Evolutionary conservation across 768 basidiomycete species (phyloP), one percentile per base, ranked within the genome.

Genomic region (Russula sp.): DNA sequence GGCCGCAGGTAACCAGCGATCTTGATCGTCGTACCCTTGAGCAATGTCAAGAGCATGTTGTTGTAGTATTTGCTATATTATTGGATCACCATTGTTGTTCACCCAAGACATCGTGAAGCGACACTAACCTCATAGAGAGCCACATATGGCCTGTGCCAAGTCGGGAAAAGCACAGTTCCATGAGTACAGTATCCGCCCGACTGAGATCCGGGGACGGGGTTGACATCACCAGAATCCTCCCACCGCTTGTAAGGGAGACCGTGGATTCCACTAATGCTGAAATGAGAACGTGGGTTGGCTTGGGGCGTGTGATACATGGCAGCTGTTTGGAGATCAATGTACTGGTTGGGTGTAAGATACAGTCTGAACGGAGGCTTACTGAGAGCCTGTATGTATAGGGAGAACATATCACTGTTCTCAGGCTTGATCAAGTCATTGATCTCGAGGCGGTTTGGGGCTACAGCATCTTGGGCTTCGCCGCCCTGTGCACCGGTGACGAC

Each of bases 121-220:
- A 8, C 18, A 36, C 41, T 13, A n/a, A 58, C 54, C 48, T 56
- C 56, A 20, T 50, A 62, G 6, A 58, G 49, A 14, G 43, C 41
- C n/a, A 62, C 48, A 35, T 58, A 52, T 1, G 81, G 80, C 52
- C 82, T 70, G 63, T 84, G 82, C 78, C 79, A 83, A 7, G 79
- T 81, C 10, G 80, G 81, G 72, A 83, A 83, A 7, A 82, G 69
- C 9, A 77, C 72, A 1, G 76, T 77, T 29, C 78, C 79, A 66
- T 84, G 83, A 18, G 75, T 76, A 66, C 82, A 83, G 64, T 83
- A 83, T 3, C 81, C 82, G 18, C 72, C 72, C 71, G 72, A 76
- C 3, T 61, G 59, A 7, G 68, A 60, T 1, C 62, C 56, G 9
- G 67, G 51, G 9, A 67, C 69, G 1, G 75, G 69, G 29, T 69